A percentile compares a stretch with the other conserved stretches of the same genome.
These are phyloP conservation scores for Kazachstania taianensis DNA, from an alignment of 805 yeast genomes.

Conservation along the genomic window DNA sequence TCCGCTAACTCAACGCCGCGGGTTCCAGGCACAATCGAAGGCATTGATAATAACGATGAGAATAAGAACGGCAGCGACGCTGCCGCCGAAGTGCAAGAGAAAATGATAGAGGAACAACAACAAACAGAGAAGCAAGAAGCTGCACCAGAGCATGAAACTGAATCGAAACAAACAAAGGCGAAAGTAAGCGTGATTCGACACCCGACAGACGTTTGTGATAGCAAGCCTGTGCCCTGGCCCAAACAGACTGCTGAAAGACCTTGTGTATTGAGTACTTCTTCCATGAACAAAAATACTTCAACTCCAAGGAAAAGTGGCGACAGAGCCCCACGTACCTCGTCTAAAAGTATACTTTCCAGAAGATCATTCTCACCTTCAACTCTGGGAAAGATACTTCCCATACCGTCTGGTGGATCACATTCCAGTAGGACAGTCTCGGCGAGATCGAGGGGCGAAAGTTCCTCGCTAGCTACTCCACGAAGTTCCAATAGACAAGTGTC, in stretches of 20 bases:
- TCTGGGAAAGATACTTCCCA: conserved; percentile 1
- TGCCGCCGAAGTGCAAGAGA: too few relatives aligned
- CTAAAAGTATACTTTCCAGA: conserved; percentile 7
- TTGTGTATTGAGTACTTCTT: neutral
- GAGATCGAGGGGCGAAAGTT: neutral
- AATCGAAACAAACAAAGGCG: neutral
- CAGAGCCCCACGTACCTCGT: neutral
- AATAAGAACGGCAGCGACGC: too few relatives aligned
- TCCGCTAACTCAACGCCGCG: too few relatives aligned
- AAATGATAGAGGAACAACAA: too few relatives aligned
- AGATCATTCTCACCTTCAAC: conserved; percentile 21
- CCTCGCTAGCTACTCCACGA: neutral
- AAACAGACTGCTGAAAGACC: neutral
- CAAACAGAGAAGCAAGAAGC: neutral
- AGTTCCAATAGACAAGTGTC: neutral
- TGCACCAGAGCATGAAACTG: neutral
- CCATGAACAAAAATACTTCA: too few relatives aligned
- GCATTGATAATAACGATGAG: too few relatives aligned
- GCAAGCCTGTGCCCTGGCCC: neutral
- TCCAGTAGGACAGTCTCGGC: neutral
- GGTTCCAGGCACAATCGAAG: too few relatives aligned
- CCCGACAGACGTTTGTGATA: too few relatives aligned
- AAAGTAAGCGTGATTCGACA: neutral
- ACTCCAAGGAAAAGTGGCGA: neutral
- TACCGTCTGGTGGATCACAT: too few relatives aligned